Evolutionary conservation across 2,329 filamentous ascomycete species (phyloP), one percentile per base, ranked within the genome.

Genomic region (Colletotrichum sp.): DNA sequence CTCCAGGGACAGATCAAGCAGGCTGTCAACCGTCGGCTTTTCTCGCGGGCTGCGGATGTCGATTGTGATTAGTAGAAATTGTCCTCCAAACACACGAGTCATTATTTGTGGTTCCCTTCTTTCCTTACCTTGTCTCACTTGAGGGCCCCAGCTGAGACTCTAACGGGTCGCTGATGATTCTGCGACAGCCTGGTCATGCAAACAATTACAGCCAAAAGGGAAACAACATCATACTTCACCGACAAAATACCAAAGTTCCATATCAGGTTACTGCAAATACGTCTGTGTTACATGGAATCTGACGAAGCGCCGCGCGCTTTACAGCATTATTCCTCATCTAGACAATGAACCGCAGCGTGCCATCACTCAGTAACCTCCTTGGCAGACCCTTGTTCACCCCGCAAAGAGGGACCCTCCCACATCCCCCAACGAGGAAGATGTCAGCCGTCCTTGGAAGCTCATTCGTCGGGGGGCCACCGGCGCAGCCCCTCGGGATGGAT

Each of bases 301-400:
- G 34, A 26, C 13, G 9, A 67, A 67, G 39, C 26, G 24, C 36
- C 21, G 1, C 18, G 26, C 16, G 7, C 16, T 16, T 16, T 3
- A 10, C 3, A 4, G 18, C 32, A 18, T 30, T 1, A 21, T 48
- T 34, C n/a, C 60, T 14, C 12, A 16, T 61, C 7, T 14, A 8
- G 69, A 43, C 2, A 26, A 26, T 52, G 57, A 55, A 48, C 39
- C 39, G 43, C 32, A 8, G 26, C 24, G 21, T 26, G 32, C n/a
- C 18, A 28, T 48, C 57, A 73, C 63, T 73, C 32, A 73, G 73
- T 57, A 68, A 75, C 73, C 24, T 72, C 18, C 68, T 64, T 64
- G 68, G 36, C 26, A 8, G 26, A 24, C 36, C 69, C 63, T 43
- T 68, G 55, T 67, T 7, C 36, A 24, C 55, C 32, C 63, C 69